These are phyloP conservation scores for Microsporum ferrugineum DNA, from an alignment of 2,329 filamentous ascomycete genomes.

Conservation along the genomic window DNA sequence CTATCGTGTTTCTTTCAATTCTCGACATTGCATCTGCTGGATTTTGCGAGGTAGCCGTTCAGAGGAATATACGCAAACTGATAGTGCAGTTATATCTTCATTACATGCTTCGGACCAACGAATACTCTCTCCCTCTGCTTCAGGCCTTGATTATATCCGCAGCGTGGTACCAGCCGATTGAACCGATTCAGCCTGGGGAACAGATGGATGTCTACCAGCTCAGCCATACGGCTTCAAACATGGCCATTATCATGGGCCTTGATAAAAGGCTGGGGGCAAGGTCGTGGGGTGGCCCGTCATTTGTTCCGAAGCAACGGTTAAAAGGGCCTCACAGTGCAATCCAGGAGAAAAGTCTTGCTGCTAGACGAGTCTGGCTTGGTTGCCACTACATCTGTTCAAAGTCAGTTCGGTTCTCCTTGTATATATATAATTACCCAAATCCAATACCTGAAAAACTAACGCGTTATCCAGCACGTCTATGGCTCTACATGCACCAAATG, in stretches of 20 bases:
- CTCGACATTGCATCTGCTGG: background rate
- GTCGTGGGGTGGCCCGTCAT: background rate
- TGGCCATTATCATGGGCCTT: conserved; percentile 3
- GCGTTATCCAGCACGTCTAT: background rate
- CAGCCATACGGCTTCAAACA: conserved; percentile 2
- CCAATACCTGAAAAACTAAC: background rate
- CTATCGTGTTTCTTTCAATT: background rate
- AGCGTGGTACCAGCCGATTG: background rate
- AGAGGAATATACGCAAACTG: background rate
- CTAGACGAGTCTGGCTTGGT: background rate
- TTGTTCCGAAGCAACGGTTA: background rate
- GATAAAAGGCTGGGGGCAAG: background rate
- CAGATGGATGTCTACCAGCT: conserved; percentile 2
- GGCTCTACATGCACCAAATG: background rate
- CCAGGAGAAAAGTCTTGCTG: background rate
- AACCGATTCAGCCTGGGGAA: conserved; percentile 1
- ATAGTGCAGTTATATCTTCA: conserved; percentile 1
- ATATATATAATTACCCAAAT: background rate
- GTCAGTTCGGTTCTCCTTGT: background rate
- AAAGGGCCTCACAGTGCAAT: background rate
- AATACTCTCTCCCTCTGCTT: background rate
- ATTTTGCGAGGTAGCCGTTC: background rate
- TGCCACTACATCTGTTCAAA: background rate
- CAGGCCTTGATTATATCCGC: conserved; percentile 4
- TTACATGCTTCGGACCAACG: background rate